A percentile compares a stretch with the other conserved stretches of the same genome.
phyloP scores from a whole-genome alignment of 1,139 yeast species.

The Candida tetrigidarum region DNA sequence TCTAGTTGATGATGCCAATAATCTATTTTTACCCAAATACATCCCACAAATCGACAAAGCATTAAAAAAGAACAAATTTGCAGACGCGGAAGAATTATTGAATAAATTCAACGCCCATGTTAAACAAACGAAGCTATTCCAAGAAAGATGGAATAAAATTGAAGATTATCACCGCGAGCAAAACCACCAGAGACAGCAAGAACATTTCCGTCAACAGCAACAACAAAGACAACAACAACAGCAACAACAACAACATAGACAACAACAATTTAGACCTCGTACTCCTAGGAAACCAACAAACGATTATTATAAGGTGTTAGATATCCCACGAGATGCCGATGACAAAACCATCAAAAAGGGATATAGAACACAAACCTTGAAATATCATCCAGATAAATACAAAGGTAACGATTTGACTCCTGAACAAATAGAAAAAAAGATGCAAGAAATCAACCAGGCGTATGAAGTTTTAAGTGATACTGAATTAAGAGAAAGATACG shows the following conservation, averaged over 20 bases:
- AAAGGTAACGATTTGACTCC: conserved; percentile 64
- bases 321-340: conserved; percentile 67
- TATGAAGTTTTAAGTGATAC: conserved; percentile 81
- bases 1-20: conserved; percentile 20
- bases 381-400: conserved; percentile 91
- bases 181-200: conserved; percentile 38
- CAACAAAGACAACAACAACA: conserved; percentile 49
- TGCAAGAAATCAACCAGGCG: conserved; percentile 94
- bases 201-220: conserved; percentile 46
- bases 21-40: conserved; percentile 49
- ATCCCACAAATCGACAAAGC: conserved; percentile 49
- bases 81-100: conserved; percentile 44
- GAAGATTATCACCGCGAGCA: conserved; percentile 21
- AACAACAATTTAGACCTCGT: conserved; percentile 39
- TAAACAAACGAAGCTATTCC: conserved; percentile 44
- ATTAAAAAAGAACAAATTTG: conserved; percentile 41
- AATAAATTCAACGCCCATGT: conserved; percentile 35
- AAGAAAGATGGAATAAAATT: conserved; percentile 30
- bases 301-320: conserved; percentile 85
- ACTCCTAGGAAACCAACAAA: conserved; percentile 51
- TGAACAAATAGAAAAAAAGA: conserved; percentile 78
- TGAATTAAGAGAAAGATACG: conserved; percentile 68
- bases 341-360: conserved; percentile 80
- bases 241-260: conserved; percentile 50
- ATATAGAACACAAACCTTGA: conserved; percentile 75